phyloP scores from a whole-genome alignment of 176 grass and related monocot species.

The Stipa capillata region DNA sequence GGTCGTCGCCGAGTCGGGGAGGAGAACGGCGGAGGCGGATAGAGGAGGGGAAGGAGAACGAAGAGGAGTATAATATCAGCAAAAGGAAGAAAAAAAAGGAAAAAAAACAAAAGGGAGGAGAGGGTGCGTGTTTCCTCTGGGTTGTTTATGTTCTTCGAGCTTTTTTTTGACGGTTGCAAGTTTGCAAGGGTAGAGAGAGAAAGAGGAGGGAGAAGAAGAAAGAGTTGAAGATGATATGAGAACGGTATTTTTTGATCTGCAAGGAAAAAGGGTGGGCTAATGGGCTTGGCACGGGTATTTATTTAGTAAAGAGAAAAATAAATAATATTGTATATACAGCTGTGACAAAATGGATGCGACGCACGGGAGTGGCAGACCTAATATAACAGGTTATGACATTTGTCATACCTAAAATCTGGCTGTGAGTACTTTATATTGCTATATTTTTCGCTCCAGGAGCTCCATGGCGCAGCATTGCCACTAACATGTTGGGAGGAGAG shows the following conservation, averaged over 20 bases:
- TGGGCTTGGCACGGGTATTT: neutral
- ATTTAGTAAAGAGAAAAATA: neutral
- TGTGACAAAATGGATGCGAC: too few relatives aligned
- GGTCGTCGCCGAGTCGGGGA: constrained; percentile 27
- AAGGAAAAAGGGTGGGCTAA: neutral
- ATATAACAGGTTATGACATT: too few relatives aligned
- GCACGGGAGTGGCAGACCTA: too few relatives aligned
- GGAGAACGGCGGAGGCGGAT: constrained; percentile 31
- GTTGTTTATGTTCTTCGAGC: neutral
- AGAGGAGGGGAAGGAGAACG: neutral
- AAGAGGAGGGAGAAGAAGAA: neutral
- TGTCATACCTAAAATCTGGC: too few relatives aligned
- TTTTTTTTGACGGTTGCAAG: neutral
- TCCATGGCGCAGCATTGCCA: too few relatives aligned
- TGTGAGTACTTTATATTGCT: too few relatives aligned
- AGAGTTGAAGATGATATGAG: neutral
- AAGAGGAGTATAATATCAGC: constrained; percentile 14
- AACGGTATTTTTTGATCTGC: neutral
- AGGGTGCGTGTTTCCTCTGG: neutral
- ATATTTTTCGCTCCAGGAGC: too few relatives aligned
- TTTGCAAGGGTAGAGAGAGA: neutral
- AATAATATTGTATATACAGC: too few relatives aligned
- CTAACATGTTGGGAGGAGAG: too few relatives aligned
- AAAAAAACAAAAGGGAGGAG: neutral
- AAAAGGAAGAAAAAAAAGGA: neutral